phyloP scores from a whole-genome alignment of 2,329 filamentous ascomycete species.

The Xylariaceae sp. region DNA sequence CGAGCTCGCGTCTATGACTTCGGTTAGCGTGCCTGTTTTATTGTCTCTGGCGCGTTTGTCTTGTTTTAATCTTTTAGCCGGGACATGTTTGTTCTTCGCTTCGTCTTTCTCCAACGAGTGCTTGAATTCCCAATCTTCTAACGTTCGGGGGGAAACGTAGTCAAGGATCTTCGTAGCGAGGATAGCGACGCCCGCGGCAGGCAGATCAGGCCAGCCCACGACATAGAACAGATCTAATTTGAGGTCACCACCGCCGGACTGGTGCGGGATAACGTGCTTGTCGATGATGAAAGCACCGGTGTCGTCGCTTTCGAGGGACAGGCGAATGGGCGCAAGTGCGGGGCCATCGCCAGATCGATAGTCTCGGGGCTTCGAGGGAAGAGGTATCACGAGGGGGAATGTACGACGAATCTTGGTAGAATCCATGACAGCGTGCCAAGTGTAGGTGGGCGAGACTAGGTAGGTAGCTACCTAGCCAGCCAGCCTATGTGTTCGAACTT shows the following conservation, averaged over 20 bases:
- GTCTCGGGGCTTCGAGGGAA: constrained; percentile 29
- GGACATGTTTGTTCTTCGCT: constrained; percentile 25
- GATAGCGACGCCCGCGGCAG: constrained; percentile 43
- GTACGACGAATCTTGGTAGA: constrained; percentile 2
- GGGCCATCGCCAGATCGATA: constrained; percentile 47
- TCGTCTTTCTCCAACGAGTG: constrained; percentile 41
- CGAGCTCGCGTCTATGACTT: constrained; percentile 7
- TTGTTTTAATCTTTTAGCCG: constrained; percentile 13
- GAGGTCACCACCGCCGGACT: constrained; percentile 27
- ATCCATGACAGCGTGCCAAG: constrained; percentile 16
- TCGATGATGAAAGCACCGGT: constrained; percentile 53
- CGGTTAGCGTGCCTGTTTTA: constrained; percentile 1
- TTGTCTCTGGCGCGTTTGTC: constrained; percentile 19
- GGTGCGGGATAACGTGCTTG: constrained; percentile 42
- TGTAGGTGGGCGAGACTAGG: background rate
- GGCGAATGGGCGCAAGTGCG: constrained; percentile 40
- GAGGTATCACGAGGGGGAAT: constrained; percentile 29
- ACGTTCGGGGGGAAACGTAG: constrained; percentile 50
- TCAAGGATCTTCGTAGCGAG: constrained; percentile 45
- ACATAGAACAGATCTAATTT: constrained; percentile 46
- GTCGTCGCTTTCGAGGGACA: constrained; percentile 45
- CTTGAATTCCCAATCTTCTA: constrained; percentile 53
- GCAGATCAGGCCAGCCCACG: constrained; percentile 50
- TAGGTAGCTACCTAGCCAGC: too few species aligned
- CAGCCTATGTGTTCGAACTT: too few species aligned